Conservation (phyloP, 306 rosid genomes). For the Lathyrus oleraceus region DNA sequence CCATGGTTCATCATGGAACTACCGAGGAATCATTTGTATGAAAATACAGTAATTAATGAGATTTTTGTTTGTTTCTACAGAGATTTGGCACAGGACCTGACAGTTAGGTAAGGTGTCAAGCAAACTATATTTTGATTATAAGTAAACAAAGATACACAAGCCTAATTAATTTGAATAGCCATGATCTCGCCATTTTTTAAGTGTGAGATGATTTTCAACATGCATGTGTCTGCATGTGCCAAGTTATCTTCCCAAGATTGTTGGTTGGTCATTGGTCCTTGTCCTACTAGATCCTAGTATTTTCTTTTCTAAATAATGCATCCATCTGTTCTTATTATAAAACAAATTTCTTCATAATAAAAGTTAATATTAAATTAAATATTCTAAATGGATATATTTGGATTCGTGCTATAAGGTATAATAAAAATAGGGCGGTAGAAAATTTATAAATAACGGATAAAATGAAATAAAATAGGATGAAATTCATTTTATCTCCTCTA, state of each 20-base stretch:
- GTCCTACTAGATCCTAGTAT: too few relatives aligned
- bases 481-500: too few relatives aligned
- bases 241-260: slow-evolving; percentile 25
- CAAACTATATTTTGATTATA: neutral
- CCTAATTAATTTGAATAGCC: slow-evolving; percentile 40
- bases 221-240: slow-evolving; percentile 66
- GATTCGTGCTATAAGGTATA: too few relatives aligned
- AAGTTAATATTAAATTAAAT: too few relatives aligned
- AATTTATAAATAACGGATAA: too few relatives aligned
- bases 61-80: slow-evolving; percentile 39
- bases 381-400: too few relatives aligned
- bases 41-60: neutral
- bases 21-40: neutral
- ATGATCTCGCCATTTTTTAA: slow-evolving; percentile 35
- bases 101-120: slow-evolving; percentile 37
- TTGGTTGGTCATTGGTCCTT: slow-evolving; percentile 18
- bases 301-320: too few relatives aligned
- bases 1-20: slow-evolving; percentile 30
- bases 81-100: slow-evolving; percentile 37
- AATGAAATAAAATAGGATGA: too few relatives aligned
- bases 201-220: slow-evolving; percentile 27
- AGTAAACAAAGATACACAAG: slow-evolving; percentile 8
- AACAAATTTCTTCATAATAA: too few relatives aligned
- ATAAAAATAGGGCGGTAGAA: too few relatives aligned
- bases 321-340: too few relatives aligned